phyloP scores from a whole-genome alignment of 2,329 filamentous ascomycete species.

The Aspergillus chevalieri region DNA sequence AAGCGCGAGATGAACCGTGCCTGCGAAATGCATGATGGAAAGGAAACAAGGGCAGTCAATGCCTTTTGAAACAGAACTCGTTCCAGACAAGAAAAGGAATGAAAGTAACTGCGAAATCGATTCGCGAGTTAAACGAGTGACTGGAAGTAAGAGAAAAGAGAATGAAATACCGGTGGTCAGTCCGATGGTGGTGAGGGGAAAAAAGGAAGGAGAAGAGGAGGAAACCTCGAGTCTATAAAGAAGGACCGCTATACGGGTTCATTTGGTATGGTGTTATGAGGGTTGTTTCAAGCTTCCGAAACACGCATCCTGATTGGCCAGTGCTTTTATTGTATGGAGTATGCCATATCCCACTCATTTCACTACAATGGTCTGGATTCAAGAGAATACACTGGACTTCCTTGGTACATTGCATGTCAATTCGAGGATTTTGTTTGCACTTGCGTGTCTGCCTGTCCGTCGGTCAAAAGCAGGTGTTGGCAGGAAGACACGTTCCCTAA shows the following conservation, averaged over 20 bases:
- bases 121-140: constrained; percentile 20
- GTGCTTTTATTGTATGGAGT: no score
- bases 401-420: no score
- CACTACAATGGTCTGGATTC: no score
- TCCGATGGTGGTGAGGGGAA: constrained; percentile 8
- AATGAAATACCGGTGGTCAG: constrained; percentile 10
- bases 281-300: no score
- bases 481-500: no score
- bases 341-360: no score
- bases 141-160: constrained; percentile 2
- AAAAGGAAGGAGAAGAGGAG: constrained; percentile 7
- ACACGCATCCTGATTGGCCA: no score
- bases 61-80: constrained; percentile 6
- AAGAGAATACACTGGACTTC: no score
- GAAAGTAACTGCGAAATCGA: constrained; percentile 28
- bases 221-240: constrained; percentile 10
- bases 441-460: no score
- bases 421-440: no score
- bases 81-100: constrained; percentile 5
- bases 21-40: constrained; percentile 31
- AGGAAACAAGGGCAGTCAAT: constrained; percentile 17
- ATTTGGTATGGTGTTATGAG: no score
- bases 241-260: neutral
- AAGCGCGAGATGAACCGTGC: constrained; percentile 30
- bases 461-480: no score